phyloP scores from a whole-genome alignment of 352 stramenopile species.

The Pythium vanterpoolii region DNA sequence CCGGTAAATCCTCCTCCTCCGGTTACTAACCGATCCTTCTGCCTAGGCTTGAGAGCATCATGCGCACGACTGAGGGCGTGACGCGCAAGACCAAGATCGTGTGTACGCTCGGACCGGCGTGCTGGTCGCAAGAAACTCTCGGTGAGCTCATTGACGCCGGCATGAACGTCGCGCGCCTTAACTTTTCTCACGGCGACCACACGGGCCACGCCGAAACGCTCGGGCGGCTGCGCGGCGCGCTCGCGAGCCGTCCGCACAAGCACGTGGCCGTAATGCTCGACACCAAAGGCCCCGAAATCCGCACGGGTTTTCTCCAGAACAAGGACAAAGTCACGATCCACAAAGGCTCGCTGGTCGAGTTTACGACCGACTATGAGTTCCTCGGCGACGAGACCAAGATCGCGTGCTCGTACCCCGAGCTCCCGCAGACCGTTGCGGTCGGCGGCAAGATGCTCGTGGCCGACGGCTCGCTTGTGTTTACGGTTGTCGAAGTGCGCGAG shows the following conservation, averaged over 20 bases:
- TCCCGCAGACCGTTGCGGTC: constrained; percentile 90
- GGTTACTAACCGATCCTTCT: not conserved
- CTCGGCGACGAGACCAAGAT: constrained; percentile 86
- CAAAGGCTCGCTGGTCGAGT: constrained; percentile 58
- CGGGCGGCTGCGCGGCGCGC: constrained; percentile 54
- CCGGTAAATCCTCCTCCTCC: not conserved
- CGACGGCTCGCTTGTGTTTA: constrained; percentile 93
- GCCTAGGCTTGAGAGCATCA: constrained; percentile 52
- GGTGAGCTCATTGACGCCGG: constrained; percentile 86
- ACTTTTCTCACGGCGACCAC: constrained; percentile 98
- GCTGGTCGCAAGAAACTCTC: constrained; percentile 93
- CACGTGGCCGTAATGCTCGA: constrained; percentile 94
- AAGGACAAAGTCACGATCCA: constrained; percentile 60
- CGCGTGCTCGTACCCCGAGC: constrained; percentile 91
- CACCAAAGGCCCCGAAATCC: constrained; percentile 96
- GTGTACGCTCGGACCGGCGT: constrained; percentile 87
- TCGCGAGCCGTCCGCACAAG: constrained; percentile 66
- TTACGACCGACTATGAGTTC: constrained; percentile 81
- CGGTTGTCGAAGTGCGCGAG: constrained; percentile 78
- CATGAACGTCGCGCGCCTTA: constrained; percentile 98
- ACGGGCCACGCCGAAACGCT: constrained; percentile 77
- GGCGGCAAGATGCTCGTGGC: constrained; percentile 93
- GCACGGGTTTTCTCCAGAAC: constrained; percentile 84
- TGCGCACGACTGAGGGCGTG: constrained; percentile 38
- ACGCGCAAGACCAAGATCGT: constrained; percentile 91